These are phyloP conservation scores for Colletotrichum cordylinicola DNA, from an alignment of 2,329 filamentous ascomycete species.

Conservation along the genomic window DNA sequence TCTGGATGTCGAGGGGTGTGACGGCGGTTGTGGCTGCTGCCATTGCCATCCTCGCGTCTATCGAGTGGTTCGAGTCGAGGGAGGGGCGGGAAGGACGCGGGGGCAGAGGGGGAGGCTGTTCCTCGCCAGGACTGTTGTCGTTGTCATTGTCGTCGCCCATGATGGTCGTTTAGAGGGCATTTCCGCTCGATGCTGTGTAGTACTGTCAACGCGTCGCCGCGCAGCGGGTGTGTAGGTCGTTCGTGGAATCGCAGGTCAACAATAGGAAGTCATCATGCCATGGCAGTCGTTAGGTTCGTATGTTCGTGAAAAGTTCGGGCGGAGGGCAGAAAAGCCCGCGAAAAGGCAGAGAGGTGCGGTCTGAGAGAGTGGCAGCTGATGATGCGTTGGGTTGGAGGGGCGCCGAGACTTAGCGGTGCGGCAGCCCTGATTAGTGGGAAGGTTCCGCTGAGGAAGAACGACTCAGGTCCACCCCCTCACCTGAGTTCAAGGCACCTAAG, in stretches of 20 bases:
- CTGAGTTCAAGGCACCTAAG: background rate
- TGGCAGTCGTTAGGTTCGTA: background rate
- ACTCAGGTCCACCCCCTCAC: background rate
- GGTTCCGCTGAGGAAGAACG: slow-evolving; percentile 1
- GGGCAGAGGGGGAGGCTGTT: slow-evolving; percentile 61
- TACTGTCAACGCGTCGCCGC: background rate
- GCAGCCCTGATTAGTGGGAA: slow-evolving; percentile 16
- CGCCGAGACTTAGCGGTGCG: slow-evolving; percentile 8
- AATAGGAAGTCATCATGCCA: background rate
- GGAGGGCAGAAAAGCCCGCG: background rate
- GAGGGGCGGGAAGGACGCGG: slow-evolving; percentile 50
- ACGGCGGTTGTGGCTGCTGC: slow-evolving; percentile 84
- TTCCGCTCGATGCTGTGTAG: slow-evolving; percentile 9
- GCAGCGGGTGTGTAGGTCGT: background rate
- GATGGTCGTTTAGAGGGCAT: slow-evolving; percentile 28
- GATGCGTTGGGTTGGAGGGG: slow-evolving; percentile 2
- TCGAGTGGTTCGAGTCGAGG: slow-evolving; percentile 38
- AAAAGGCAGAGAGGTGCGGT: background rate
- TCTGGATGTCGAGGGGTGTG: slow-evolving; percentile 81
- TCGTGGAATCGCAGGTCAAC: background rate
- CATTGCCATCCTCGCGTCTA: slow-evolving; percentile 19
- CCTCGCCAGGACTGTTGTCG: slow-evolving; percentile 31
- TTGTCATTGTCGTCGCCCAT: slow-evolving; percentile 32
- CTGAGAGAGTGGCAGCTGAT: background rate
- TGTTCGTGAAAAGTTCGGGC: background rate